Evolutionary conservation across 768 basidiomycete species (phyloP).

Genomic region (Boletus reticuloceps): DNA sequence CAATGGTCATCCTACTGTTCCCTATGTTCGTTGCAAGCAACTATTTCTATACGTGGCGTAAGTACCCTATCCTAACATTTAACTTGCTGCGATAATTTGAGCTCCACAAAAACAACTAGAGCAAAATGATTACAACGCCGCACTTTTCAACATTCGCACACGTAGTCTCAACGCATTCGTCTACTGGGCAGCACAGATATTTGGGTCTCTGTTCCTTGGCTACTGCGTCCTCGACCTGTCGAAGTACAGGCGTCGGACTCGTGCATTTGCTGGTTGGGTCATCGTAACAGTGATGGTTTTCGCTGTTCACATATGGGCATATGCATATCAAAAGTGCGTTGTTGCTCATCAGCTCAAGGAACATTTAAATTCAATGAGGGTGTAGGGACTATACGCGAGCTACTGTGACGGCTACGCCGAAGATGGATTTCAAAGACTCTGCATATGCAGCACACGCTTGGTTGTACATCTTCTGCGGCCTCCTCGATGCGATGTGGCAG

Average conservation of each 20-base stretch:
- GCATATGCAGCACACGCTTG: conserved; percentile 54
- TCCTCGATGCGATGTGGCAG: conserved; percentile 86
- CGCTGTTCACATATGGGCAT: conserved; percentile 71
- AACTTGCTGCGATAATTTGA: neutral
- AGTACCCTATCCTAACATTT: conserved; percentile 21
- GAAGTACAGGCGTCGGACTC: conserved; percentile 55
- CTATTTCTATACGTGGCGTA: conserved; percentile 87
- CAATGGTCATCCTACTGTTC: conserved; percentile 70
- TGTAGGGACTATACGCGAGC: conserved; percentile 58
- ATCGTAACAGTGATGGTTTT: conserved; percentile 64
- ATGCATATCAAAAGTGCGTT: conserved; percentile 67
- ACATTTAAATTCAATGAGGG: neutral
- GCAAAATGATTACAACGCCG: conserved; percentile 79
- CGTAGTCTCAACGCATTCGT: conserved; percentile 74
- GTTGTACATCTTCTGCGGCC: conserved; percentile 70
- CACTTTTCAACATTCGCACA: conserved; percentile 75
- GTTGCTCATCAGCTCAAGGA: neutral
- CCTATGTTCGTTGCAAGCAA: conserved; percentile 86
- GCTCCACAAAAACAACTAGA: conserved; percentile 40
- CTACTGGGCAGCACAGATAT: conserved; percentile 78
- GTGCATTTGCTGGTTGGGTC: conserved; percentile 70
- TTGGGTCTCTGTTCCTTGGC: conserved; percentile 72
- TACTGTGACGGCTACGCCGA: conserved; percentile 33
- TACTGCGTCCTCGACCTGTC: conserved; percentile 57
- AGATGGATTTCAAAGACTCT: conserved; percentile 59